Evolutionary conservation across 2,329 filamentous ascomycete genomes (phyloP), one percentile per base, ranked within the genome.

Genomic region (Tolypocladium inflatum): DNA sequence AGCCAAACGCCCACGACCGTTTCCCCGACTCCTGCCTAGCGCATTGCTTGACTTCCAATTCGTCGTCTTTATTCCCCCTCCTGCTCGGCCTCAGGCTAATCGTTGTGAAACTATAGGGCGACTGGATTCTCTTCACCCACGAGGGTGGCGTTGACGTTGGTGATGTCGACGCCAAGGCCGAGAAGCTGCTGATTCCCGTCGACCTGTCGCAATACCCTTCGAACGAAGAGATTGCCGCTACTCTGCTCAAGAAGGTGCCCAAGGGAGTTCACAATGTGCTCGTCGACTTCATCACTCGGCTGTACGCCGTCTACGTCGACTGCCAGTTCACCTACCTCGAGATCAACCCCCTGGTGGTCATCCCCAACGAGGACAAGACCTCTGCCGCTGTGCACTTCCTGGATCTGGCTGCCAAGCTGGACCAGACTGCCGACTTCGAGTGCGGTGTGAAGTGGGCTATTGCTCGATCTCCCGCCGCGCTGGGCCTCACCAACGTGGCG

Each of bases 271-370:
- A 99, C 85, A 97, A 96, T 72, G 94, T 99, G 71, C 86, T 99
- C 60, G 90, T 99, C 63, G 94, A 99, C 84, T 99, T 99, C 84
- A 99, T 99, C 80, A 91, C 91, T 71, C 88, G 94, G 69, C 84
- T 99, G 66, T 99, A 99, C 74, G 94, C 93, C 68, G 94, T 99
- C 79, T 99, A 97, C 72, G 94, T 97, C 64, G 94, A 99, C 83
- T 96, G 90, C 86, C 94, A 99, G 79, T 99, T 99, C 85, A 97
- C 94, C 71, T 99, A 99, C 82, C 91, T 99, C 68, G 94, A 99
- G 80, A 99, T 99, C 83, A 99, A 99, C 86, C 94, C 94, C 67
- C 82, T 99, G 64, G 94, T 99, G 62, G 94, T 97, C 73, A 93
- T 99, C 70, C 94, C 94, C 75, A 97, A 97, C 76, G 88, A 84